Evolutionary conservation across 176 grass and related monocot species (phyloP).

Genomic region (Rhynchospora breviuscula): DNA sequence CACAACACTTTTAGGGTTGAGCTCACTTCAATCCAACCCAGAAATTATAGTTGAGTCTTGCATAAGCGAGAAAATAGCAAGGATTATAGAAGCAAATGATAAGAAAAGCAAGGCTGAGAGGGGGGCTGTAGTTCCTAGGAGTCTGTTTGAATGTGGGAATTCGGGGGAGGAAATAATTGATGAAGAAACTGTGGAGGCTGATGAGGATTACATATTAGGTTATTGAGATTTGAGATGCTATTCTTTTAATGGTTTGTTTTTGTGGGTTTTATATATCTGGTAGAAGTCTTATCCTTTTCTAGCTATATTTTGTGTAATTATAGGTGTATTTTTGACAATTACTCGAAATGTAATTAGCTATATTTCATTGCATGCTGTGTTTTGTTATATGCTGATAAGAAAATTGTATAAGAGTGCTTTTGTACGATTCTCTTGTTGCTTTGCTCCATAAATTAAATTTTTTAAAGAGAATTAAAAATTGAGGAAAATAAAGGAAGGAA

Average conservation of each 20-base stretch:
- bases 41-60: constrained; percentile 21
- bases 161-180: not conserved
- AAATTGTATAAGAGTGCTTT: not conserved
- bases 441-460: too few species aligned
- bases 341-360: not conserved
- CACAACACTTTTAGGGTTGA: constrained; percentile 18
- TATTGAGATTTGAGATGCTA: not conserved
- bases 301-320: not conserved
- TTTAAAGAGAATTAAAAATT: too few species aligned
- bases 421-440: too few species aligned
- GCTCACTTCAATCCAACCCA: constrained; percentile 26
- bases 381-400: not conserved
- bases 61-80: constrained; percentile 20
- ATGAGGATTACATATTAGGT: constrained; percentile 17
- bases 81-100: constrained; percentile 25
- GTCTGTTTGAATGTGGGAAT: constrained; percentile 19
- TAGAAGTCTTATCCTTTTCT: not conserved
- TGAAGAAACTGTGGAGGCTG: constrained; percentile 11
- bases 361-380: too few species aligned
- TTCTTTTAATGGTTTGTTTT: too few species aligned
- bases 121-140: not conserved
- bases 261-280: not conserved
- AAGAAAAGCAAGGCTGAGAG: constrained; percentile 18
- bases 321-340: not conserved
- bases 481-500: too few species aligned